Conservation (phyloP, 306 rosid species). For the Gleditsia sinensis region DNA sequence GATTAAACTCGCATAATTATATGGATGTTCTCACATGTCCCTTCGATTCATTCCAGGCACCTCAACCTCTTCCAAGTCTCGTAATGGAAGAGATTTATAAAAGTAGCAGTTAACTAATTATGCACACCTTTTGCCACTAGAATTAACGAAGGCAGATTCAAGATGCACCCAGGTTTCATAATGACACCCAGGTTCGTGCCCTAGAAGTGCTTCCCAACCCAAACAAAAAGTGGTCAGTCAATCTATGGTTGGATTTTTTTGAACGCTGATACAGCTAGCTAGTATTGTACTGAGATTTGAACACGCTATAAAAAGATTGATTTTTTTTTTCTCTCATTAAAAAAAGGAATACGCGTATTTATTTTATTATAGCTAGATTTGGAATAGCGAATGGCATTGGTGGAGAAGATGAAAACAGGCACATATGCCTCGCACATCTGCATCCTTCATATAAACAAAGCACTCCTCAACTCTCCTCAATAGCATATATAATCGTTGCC, state of each 20-base stretch:
- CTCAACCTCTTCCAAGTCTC: neutral
- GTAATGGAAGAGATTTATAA: neutral
- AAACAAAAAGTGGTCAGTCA: neutral
- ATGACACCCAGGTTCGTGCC: constrained; percentile 40
- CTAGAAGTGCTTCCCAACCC: constrained; percentile 41
- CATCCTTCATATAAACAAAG: constrained; percentile 29
- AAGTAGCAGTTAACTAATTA: neutral
- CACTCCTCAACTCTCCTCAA: constrained; percentile 16
- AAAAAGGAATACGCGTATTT: constrained; percentile 5
- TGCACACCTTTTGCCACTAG: constrained; percentile 23
- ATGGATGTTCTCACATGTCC: constrained; percentile 15
- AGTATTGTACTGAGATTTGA: constrained; percentile 26
- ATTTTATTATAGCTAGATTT: constrained; percentile 20
- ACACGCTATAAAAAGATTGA: neutral
- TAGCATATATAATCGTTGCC: constrained; percentile 13
- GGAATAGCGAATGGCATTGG: constrained; percentile 33
- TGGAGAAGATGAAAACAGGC: constrained; percentile 35
- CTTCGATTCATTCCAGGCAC: constrained; percentile 23
- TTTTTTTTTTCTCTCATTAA: neutral
- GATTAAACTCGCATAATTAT: neutral
- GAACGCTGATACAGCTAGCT: constrained; percentile 15
- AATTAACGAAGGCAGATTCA: constrained; percentile 17
- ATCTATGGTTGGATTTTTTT: neutral
- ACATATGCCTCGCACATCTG: constrained; percentile 47
- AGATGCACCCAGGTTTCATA: constrained; percentile 36